Evolutionary conservation across 352 stramenopile genomes (phyloP).

Genomic region (Poterioochromonas sp.): DNA sequence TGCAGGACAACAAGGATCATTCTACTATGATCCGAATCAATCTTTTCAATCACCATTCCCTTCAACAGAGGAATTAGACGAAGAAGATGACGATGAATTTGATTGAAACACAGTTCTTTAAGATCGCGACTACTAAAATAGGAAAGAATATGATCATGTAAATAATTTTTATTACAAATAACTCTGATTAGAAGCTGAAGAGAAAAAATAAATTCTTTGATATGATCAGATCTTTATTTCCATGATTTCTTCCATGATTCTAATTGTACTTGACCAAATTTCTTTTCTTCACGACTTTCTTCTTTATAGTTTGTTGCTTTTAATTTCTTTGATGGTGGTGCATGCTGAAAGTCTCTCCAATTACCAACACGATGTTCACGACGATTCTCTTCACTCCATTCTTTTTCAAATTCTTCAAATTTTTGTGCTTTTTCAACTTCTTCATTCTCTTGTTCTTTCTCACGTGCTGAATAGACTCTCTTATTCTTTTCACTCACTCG

Average conservation of each 20-base stretch:
- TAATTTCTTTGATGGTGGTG: conserved; percentile 18
- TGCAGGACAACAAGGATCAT: neutral
- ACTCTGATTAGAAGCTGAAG: too few relatives aligned
- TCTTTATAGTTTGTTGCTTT: conserved; percentile 35
- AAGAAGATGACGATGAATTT: neutral
- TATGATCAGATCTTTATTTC: conserved; percentile 37
- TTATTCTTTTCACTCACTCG: conserved; percentile 34
- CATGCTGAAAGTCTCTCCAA: conserved; percentile 39
- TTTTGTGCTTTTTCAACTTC: conserved; percentile 34
- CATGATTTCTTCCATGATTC: conserved; percentile 37
- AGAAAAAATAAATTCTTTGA: neutral
- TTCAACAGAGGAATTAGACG: neutral
- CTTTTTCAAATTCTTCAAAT: conserved; percentile 31
- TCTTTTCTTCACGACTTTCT: conserved; percentile 23
- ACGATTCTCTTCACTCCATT: conserved; percentile 35
- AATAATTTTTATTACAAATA: too few relatives aligned
- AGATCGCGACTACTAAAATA: too few relatives aligned
- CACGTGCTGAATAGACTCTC: conserved; percentile 19
- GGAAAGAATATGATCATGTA: too few relatives aligned
- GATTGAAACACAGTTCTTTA: too few relatives aligned
- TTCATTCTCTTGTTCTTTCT: conserved; percentile 29
- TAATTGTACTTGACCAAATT: conserved; percentile 33
- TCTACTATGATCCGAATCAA: too few relatives aligned
- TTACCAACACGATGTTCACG: conserved; percentile 33
- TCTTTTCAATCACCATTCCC: neutral